Evolutionary conservation across 2,329 filamentous ascomycete genomes (phyloP), one percentile per base, ranked within the genome.

Genomic region (Graphiopsis chlorocephala): DNA sequence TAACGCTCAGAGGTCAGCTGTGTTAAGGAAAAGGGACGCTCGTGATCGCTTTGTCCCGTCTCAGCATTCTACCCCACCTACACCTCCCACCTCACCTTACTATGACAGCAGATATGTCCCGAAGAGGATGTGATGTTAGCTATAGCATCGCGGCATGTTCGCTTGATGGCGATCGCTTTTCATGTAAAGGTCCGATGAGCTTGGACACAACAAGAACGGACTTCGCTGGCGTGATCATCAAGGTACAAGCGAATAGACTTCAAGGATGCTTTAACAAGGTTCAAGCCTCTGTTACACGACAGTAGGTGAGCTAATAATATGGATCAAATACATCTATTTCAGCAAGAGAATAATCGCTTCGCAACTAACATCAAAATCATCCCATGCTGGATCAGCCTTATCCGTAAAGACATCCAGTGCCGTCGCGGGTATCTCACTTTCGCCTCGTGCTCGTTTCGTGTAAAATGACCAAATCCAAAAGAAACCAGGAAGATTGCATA

Each of bases 371-470:
- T 45, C 55, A 58, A 58, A 26, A 26, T 42, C n/a, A n/a, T 33
- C 29, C 20, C 33, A 15, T 25, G 20, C 14, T 31, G 29, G 23
- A n/a, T 45, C n/a, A 38, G 20, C 55, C 55, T 20, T 58, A 26
- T 29, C 55, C 55, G 55, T n/a, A 60, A 60, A 48, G 42, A 61
- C 58, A 61, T 29, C n/a, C 58, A 61, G 42, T 52, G 58, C 58
- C 58, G 31, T 61, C 28, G 58, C 58, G 58, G 58, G 58, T 61
- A 61, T 61, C 45, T 61, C 29, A 56, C 42, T 35, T 52, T 25
- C 26, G 29, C 29, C 42, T 61, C 45, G 42, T 48, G 57, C 38
- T n/a, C 45, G 45, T 52, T 52, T 25, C 28, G 28, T 29, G 42
- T 50, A 50, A 60, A 60, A 17, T 48, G 38, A 53, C 26, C 15